Base-by-base conservation (phyloP, 2,329 filamentous ascomycete species). In the Penicillium sp. region DNA sequence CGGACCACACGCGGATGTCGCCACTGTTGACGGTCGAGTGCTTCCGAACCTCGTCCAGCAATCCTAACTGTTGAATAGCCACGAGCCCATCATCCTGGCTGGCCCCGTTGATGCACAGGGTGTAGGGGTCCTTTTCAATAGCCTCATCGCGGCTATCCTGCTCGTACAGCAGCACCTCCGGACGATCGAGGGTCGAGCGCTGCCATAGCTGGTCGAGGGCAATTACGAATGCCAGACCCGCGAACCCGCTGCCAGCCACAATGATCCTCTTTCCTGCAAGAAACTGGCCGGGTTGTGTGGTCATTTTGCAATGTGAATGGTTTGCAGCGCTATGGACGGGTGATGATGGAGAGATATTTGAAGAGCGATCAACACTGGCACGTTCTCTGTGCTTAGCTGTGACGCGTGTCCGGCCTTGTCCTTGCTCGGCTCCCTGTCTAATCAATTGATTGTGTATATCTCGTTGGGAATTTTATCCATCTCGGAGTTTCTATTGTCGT, bases 221-320 rank as follows among this genome's bases (percentile, higher is more conserved):
- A 45, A 75, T 64, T 37, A 72, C 74, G 54, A 82, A 81, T 7
- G 78, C 68, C 5, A 78, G 72, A 1, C 79, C 79, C 3, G 78
- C 75, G 25, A 81, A 70, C 25, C 80, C 79, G 15, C 69, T 79
- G 10, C 80, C 80, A 2, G 75, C 72, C 6, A 82, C 68, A 25
- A 81, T 68, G 55, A 82, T 78, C 20, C 70, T 74, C 64, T 80
- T 80, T 14, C 74, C 73, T 5, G 73, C 67, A 5, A 53, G 55
- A 39, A 45, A 58, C 25, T 58, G 34, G 34, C 31, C 55, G 14
- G 49, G 41, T 20, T 48, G 34, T 31, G 15, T 15, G 20, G 38
- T 53, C 49, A 53, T 58, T 41, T 41, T 57, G 37, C n/a, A 50
- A 22, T 20, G 38, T 17, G 15, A 20, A 54, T 43, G 12, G 41